Evolutionary conservation across 2,329 filamentous ascomycete species (phyloP), one percentile per base, ranked within the genome.

Genomic region (Tolypocladium capitatum): DNA sequence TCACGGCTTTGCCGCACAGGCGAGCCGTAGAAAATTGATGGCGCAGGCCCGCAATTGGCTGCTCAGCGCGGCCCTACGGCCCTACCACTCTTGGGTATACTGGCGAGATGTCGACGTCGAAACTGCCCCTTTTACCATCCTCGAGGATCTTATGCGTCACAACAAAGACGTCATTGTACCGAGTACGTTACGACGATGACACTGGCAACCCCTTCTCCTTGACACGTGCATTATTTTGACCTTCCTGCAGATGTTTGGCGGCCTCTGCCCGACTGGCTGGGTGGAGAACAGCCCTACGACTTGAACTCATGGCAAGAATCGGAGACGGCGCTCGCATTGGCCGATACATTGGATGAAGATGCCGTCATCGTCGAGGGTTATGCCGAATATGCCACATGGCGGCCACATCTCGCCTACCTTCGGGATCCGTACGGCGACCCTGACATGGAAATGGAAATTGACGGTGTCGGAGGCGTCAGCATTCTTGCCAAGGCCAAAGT

Each of bases 361-460:
- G 92, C 92, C 4, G 92, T 98, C 35, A 98, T 98, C 67, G 92
- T 98, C 5, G 92, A 98, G 67, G 92, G 92, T 18, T 98, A 98
- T 62, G 92, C 92, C 50, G 92, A 98, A 69, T 98, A 98, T 64
- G 92, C 92, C 20, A 98, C 92, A 1, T 98, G 92, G 92, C 78
- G 92, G 54, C 92, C 92, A 38, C 92, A 98, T 75, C 74, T 98
- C 60, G 92, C 92, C 38, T 98, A 98, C 63, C 78, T 98, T 8
- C 84, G 92, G 50, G 92, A 98, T 62, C 92, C 92, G 2, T 97
- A 94, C 59, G 92, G 92, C 35, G 92, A 98, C 61, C 91, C 91
- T 20, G 92, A 98, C 62, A 96, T 97, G 84, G 92, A 98, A 64
- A 97, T 98, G 92, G 92, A 98, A 60, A 91, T 98, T 57, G 92